phyloP scores from a whole-genome alignment of 345 rosid species.

The Salix suchowensis region DNA sequence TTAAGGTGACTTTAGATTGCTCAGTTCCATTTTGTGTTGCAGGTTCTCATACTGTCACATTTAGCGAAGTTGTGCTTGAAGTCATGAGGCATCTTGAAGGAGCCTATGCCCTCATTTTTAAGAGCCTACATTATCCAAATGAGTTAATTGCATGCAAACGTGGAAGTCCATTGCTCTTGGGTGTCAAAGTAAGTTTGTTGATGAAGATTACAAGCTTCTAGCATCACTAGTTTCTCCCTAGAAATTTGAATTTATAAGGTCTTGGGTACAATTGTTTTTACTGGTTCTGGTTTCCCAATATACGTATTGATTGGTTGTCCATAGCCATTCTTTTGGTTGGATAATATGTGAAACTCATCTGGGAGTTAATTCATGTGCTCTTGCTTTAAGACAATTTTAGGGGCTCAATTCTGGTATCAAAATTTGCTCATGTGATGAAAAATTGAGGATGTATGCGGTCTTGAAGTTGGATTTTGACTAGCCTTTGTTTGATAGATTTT shows the following conservation, averaged over 20 bases:
- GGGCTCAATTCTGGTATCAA: background rate
- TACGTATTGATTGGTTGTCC: background rate
- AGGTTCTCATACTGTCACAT: constrained; percentile 67
- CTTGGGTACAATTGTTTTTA: background rate
- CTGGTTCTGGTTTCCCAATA: background rate
- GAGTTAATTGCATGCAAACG: constrained; percentile 95
- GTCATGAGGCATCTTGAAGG: constrained; percentile 97
- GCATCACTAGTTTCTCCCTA: background rate
- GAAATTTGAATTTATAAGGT: background rate
- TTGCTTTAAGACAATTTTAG: background rate
- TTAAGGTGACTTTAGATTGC: background rate
- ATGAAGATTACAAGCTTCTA: constrained; percentile 6
- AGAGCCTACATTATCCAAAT: constrained; percentile 86
- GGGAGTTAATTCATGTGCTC: background rate
- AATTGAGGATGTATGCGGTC: background rate
- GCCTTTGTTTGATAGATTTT: too few species aligned
- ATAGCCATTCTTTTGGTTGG: background rate
- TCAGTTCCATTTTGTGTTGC: constrained; percentile 18
- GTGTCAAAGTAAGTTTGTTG: constrained; percentile 71
- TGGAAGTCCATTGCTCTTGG: constrained; percentile 90
- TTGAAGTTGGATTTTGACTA: too few species aligned
- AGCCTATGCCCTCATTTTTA: constrained; percentile 95
- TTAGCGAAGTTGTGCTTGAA: constrained; percentile 90
- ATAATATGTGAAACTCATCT: background rate
- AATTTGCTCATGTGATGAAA: background rate